A percentile compares a stretch with the other conserved stretches of the same genome.
Evolutionary conservation across 2,329 filamentous ascomycete species (phyloP).

Genomic region (Alternaria triticina): DNA sequence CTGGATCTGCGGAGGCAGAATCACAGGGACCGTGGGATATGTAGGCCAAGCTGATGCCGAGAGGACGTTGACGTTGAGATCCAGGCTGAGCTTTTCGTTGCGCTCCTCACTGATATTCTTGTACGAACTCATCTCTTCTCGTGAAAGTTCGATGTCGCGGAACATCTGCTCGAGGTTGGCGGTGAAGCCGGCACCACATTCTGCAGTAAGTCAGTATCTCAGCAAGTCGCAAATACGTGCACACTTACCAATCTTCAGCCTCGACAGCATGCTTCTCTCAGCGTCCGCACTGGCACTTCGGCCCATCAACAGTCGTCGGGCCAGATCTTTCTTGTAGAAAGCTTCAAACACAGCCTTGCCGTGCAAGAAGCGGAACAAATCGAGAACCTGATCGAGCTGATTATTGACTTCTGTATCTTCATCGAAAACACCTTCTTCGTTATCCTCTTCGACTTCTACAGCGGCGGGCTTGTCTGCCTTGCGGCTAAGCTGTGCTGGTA

Average conservation of each 20-base stretch:
- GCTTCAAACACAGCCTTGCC: slow-evolving; percentile 98
- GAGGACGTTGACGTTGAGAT: slow-evolving; percentile 87
- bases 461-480: slow-evolving; percentile 61
- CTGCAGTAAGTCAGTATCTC: slow-evolving; percentile 47
- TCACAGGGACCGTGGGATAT: slow-evolving; percentile 78
- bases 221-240: neutral
- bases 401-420: slow-evolving; percentile 92
- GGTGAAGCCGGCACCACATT: slow-evolving; percentile 93
- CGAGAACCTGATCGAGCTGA: slow-evolving; percentile 89
- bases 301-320: slow-evolving; percentile 85
- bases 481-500: slow-evolving; percentile 72
- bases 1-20: slow-evolving; percentile 76
- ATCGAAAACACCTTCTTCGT: slow-evolving; percentile 71
- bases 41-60: slow-evolving; percentile 91
- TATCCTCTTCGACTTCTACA: slow-evolving; percentile 66
- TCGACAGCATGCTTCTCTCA: slow-evolving; percentile 91
- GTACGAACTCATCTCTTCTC: slow-evolving; percentile 92
- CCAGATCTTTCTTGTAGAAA: slow-evolving; percentile 98
- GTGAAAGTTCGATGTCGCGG: slow-evolving; percentile 92
- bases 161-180: slow-evolving; percentile 99
- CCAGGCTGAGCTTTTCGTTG: slow-evolving; percentile 64
- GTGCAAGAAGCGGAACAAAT: slow-evolving; percentile 95
- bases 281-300: slow-evolving; percentile 93
- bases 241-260: slow-evolving; percentile 72
- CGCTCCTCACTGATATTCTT: slow-evolving; percentile 70